Conservation (phyloP, 768 basidiomycete species). For the Collybia sp. region DNA sequence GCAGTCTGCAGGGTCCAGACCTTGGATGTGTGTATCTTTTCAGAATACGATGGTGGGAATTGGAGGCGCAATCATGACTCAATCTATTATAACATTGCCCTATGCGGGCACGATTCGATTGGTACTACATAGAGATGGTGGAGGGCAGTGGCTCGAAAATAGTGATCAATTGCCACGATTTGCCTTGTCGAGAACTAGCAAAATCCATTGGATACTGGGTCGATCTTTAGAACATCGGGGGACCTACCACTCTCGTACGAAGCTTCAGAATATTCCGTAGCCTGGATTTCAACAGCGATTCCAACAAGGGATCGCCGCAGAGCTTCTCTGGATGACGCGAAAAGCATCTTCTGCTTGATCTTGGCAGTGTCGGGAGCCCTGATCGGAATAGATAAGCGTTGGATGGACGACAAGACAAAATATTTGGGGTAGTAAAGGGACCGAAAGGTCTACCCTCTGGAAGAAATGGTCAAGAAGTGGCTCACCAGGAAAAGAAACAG, state of each 20-base stretch:
- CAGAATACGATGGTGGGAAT: too few relatives aligned
- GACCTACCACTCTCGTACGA: conserved; percentile 62
- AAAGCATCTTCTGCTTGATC: conserved; percentile 92
- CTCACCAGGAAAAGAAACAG: conserved; percentile 80
- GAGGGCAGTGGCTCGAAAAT: conserved; percentile 3
- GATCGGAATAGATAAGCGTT: conserved; percentile 20
- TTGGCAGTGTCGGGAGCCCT: conserved; percentile 87
- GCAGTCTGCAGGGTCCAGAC: too few relatives aligned
- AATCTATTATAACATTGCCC: too few relatives aligned
- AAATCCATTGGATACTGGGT: neutral
- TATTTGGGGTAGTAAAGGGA: neutral
- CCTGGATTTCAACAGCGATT: conserved; percentile 80
- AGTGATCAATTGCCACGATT: conserved; percentile 17
- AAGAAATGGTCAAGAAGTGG: conserved; percentile 13
- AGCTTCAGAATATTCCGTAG: conserved; percentile 73
- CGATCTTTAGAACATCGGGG: neutral
- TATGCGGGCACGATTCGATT: too few relatives aligned
- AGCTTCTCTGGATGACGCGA: conserved; percentile 82
- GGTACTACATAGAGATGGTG: neutral
- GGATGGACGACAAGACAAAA: neutral
- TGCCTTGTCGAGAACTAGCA: conserved; percentile 28
- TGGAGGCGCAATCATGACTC: too few relatives aligned
- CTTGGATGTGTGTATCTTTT: too few relatives aligned
- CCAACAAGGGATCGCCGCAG: conserved; percentile 72
- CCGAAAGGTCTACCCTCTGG: neutral